Evolutionary conservation across 1,284 basidiomycete genomes (phyloP).

Genomic region (Irpex lacteus): DNA sequence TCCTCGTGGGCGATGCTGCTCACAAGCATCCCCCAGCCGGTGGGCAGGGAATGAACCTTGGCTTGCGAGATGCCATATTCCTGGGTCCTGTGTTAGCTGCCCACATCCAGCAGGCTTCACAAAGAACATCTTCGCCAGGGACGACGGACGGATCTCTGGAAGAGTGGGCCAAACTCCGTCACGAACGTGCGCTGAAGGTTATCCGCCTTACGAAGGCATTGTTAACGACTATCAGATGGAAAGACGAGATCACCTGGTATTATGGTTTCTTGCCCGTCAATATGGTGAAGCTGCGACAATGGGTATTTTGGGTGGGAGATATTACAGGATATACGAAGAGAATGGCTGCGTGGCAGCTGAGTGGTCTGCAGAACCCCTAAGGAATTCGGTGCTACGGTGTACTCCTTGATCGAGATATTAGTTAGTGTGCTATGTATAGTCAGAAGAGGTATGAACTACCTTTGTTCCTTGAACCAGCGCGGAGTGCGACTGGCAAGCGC

Average conservation of each 20-base stretch:
- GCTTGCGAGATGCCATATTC: slow-evolving; percentile 39
- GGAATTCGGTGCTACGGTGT: no score
- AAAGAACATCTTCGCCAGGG: not conserved
- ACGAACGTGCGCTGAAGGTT: slow-evolving; percentile 19
- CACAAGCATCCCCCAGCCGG: slow-evolving; percentile 45
- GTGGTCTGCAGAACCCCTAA: slow-evolving; percentile 20
- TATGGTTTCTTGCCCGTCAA: slow-evolving; percentile 23
- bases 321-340: slow-evolving; percentile 20
- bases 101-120: not conserved
- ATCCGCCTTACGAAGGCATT: slow-evolving; percentile 20
- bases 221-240: slow-evolving; percentile 11
- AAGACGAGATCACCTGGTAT: slow-evolving; percentile 16
- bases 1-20: slow-evolving; percentile 41
- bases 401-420: not conserved
- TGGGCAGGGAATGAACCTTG: slow-evolving; percentile 49
- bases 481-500: slow-evolving; percentile 41
- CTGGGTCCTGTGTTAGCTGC: slow-evolving; percentile 28
- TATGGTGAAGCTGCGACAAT: slow-evolving; percentile 20
- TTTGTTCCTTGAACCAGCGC: slow-evolving; percentile 19
- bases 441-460: not conserved
- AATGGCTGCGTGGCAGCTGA: slow-evolving; percentile 23
- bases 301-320: slow-evolving; percentile 18
- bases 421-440: not conserved
- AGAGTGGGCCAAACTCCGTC: slow-evolving; percentile 21
- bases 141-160: slow-evolving; percentile 14